These are phyloP conservation scores for Platanus orientalis DNA, from an alignment of 164 flowering plant species.

Conservation along the genomic window DNA sequence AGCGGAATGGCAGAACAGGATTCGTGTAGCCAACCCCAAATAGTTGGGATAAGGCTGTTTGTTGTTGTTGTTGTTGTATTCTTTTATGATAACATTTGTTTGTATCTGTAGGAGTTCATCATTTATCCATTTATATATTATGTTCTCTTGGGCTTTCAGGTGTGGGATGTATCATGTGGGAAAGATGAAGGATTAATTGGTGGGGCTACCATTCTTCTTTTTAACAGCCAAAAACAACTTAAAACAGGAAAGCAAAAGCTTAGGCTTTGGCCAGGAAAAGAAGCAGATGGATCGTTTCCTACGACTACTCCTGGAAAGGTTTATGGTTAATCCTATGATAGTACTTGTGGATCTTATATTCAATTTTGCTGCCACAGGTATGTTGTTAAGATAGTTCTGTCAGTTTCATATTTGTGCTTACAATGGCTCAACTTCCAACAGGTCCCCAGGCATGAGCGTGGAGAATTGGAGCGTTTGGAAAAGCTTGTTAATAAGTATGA, in stretches of 20 bases:
- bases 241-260: constrained; percentile 97
- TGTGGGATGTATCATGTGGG: constrained; percentile 90
- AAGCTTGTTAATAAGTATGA: constrained; percentile 93
- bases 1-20: no score
- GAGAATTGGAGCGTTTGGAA: constrained; percentile 91
- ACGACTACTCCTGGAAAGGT: constrained; percentile 97
- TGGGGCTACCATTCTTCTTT: constrained; percentile 92
- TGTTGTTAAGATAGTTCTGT: background rate
- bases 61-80: no score
- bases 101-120: background rate
- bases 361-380: background rate
- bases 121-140: background rate
- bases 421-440: constrained; percentile 16
- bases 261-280: constrained; percentile 84
- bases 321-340: no score
- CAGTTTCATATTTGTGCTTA: background rate
- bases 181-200: constrained; percentile 78
- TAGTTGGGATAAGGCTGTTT: no score
- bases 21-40: no score
- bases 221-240: constrained; percentile 83
- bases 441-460: constrained; percentile 94
- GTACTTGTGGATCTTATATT: background rate
- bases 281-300: constrained; percentile 92
- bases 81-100: no score
- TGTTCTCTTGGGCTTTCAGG: constrained; percentile 40